Evolutionary conservation across 306 rosid species (phyloP), one percentile per base, ranked within the genome.

Genomic region (Purshia tridentata): DNA sequence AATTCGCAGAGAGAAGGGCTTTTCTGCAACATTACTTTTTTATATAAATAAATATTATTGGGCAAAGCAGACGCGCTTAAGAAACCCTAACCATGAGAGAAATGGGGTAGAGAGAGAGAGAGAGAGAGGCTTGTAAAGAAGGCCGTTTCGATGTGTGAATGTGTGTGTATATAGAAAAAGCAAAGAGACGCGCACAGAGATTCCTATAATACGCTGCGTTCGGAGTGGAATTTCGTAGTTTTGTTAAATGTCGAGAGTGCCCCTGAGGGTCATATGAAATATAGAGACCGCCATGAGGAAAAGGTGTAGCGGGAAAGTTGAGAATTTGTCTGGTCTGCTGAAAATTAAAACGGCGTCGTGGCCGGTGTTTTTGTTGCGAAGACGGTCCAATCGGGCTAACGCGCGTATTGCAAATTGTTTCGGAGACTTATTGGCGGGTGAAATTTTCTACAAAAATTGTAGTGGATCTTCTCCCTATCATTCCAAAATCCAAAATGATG

Each of bases 41-140:
- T 12, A 5, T 50, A 8, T 47, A 54, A 5, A 19, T 10, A 60
- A 8, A 18, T n/a, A 6, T 37, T 40, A 15, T 5, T 4, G n/a
- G 50, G 23, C 41, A 62, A 79, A 80, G 77, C 12, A 70, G 70
- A 79, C 54, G 70, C 75, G 72, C 68, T 72, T 80, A 81, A 50
- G 84, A 86, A 92, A 92, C 96, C 98, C 96, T 92, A 90, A 76
- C 81, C 81, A 81, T 72, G 67, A 8, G 12, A 70, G 18, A 22
- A 1, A 41, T 42, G 51, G 57, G 72, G 64, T 76, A 69, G 20
- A 16, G 76, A 51, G 48, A 54, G 20, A 55, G 71, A 46, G 52
- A 64, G 55, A 5, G 0, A 4, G 1, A 6, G 47, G 29, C 52
- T 67, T 22, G 29, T 15, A 60, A 8, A 16, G 52, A 76, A 20